These are phyloP conservation scores for Panicum miliaceum DNA, from an alignment of 176 grass and related monocot species.

Conservation along the genomic window DNA sequence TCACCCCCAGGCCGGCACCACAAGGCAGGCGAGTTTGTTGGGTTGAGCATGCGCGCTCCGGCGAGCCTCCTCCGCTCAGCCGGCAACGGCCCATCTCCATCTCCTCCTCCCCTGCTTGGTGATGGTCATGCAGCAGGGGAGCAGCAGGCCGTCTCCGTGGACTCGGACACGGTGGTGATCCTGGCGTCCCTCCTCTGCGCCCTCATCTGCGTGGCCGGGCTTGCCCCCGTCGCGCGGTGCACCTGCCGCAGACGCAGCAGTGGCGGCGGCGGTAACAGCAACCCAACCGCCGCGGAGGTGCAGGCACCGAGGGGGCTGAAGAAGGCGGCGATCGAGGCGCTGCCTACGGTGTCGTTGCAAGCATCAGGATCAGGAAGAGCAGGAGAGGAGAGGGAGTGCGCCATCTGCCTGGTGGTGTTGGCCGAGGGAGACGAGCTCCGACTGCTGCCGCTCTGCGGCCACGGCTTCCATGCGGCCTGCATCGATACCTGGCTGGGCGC, in stretches of 20 bases:
- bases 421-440: slow-evolving; percentile 55
- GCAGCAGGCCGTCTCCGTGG: slow-evolving; percentile 43
- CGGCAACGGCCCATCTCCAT: background rate
- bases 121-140: background rate
- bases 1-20: no score
- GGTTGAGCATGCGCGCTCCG: background rate
- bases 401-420: slow-evolving; percentile 63
- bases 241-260: slow-evolving; percentile 33
- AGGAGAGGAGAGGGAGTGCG: slow-evolving; percentile 28
- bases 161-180: slow-evolving; percentile 73
- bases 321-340: slow-evolving; percentile 65
- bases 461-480: slow-evolving; percentile 61
- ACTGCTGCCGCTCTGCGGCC: slow-evolving; percentile 63
- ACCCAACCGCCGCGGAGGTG: background rate
- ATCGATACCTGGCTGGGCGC: slow-evolving; percentile 63
- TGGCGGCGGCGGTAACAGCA: no score
- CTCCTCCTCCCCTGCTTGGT: background rate
- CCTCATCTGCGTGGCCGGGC: slow-evolving; percentile 65
- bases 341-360: slow-evolving; percentile 43
- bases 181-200: slow-evolving; percentile 69
- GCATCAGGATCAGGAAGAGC: no score
- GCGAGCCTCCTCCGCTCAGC: background rate
- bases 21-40: background rate
- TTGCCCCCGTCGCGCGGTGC: slow-evolving; percentile 66
- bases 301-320: slow-evolving; percentile 49